Percentiles rank a stretch among this genome's conserved stretches.
Evolutionary conservation across 352 stramenopile genomes (phyloP).

Genomic region (Pythium vanterpoolii): DNA sequence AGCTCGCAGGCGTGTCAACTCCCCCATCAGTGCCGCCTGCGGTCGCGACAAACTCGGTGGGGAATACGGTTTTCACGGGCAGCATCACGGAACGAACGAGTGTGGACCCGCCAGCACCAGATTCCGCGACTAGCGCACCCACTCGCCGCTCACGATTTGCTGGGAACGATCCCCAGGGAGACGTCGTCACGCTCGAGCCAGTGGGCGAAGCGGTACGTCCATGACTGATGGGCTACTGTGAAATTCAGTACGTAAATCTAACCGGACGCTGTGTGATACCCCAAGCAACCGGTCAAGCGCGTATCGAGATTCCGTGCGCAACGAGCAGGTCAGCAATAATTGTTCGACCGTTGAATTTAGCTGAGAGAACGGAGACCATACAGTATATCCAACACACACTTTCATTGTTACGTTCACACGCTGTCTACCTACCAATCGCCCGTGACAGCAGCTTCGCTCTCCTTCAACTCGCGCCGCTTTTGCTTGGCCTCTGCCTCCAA

Average conservation of each 20-base stretch:
- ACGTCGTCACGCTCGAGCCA: slow-evolving; percentile 66
- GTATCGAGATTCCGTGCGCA: slow-evolving; percentile 82
- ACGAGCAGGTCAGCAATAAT: slow-evolving; percentile 21
- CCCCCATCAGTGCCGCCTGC: slow-evolving; percentile 9
- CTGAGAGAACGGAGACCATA: not conserved
- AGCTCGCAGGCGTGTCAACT: slow-evolving; percentile 1
- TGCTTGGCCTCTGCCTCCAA: slow-evolving; percentile 55
- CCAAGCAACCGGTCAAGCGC: slow-evolving; percentile 77
- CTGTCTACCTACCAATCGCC: slow-evolving; percentile 62
- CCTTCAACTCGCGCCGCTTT: slow-evolving; percentile 66
- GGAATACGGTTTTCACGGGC: slow-evolving; percentile 59
- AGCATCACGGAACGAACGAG: slow-evolving; percentile 66
- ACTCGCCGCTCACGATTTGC: slow-evolving; percentile 49
- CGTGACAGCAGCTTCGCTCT: slow-evolving; percentile 68
- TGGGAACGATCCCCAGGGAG: slow-evolving; percentile 64
- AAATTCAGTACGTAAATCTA: not conserved
- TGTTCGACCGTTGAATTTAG: not conserved
- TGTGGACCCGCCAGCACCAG: slow-evolving; percentile 19
- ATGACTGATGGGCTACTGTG: not conserved
- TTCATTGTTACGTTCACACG: not conserved
- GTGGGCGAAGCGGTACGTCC: slow-evolving; percentile 73
- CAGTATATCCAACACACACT: not conserved
- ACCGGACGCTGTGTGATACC: not conserved
- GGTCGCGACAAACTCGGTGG: slow-evolving; percentile 15
- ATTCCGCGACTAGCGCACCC: slow-evolving; percentile 7